Percentiles rank a stretch among this genome's conserved stretches.
phyloP scores from a whole-genome alignment of 495 filamentous ascomycete species.

The Hypoxylon perforatum region DNA sequence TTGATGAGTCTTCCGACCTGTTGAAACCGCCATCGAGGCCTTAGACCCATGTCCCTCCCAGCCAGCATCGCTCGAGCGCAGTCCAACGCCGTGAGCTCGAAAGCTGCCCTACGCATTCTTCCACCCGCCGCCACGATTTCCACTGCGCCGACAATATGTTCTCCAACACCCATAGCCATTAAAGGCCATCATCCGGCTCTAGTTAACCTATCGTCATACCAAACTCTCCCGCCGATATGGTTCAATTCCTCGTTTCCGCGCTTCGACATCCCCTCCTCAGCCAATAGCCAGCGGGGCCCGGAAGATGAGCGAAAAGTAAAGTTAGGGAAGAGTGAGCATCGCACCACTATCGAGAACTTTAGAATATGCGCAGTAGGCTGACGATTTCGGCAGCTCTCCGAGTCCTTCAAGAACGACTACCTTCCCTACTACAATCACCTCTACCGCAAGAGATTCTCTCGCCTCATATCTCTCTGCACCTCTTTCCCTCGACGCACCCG shows the following conservation, averaged over 20 bases:
- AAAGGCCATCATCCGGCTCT: not conserved
- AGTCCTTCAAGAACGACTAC: slow-evolving; percentile 85
- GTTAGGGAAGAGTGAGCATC: slow-evolving; percentile 82
- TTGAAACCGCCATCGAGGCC: slow-evolving; percentile 37
- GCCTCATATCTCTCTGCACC: slow-evolving; percentile 88
- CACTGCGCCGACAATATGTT: slow-evolving; percentile 3
- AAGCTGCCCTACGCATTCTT: slow-evolving; percentile 34
- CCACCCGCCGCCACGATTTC: slow-evolving; percentile 19
- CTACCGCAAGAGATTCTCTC: slow-evolving; percentile 88
- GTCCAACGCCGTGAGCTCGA: slow-evolving; percentile 38
- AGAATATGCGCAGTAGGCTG: slow-evolving; percentile 5
- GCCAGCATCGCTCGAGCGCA: slow-evolving; percentile 44
- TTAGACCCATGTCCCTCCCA: slow-evolving; percentile 46
- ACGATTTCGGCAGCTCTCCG: slow-evolving; percentile 71
- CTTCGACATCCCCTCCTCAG: slow-evolving; percentile 25
- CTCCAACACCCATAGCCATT: slow-evolving; percentile 23
- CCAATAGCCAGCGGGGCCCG: slow-evolving; percentile 53
- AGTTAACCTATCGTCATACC: slow-evolving; percentile 25
- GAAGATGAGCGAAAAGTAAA: slow-evolving; percentile 83
- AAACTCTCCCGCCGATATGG: slow-evolving; percentile 44
- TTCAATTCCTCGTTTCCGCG: slow-evolving; percentile 49
- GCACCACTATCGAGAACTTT: slow-evolving; percentile 3
- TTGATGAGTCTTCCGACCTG: slow-evolving; percentile 34
- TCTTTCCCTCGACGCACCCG: slow-evolving; percentile 96
- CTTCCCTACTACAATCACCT: slow-evolving; percentile 83